Evolutionary conservation across 805 yeast species (phyloP), one percentile per base, ranked within the genome.

Genomic region (Pichia cabralensis): DNA sequence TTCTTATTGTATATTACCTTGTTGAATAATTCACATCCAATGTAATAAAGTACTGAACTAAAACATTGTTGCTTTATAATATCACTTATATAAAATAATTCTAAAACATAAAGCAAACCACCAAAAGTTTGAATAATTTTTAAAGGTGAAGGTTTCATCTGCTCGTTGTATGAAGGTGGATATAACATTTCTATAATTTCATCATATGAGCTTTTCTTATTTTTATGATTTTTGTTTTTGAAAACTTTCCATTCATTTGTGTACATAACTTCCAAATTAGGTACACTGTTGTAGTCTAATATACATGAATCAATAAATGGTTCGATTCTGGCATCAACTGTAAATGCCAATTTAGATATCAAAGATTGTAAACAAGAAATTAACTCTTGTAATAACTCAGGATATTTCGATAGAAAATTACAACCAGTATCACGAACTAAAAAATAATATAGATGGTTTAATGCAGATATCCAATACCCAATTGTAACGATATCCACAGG

Each of bases 111-210:
- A 28, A 85, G 67, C 34, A 94, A 65, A 0, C 97, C 95, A 21
- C 95, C 94, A 39, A 92, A 66, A 1, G 88, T 80, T 47, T 92
- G 94, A 18, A 88, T 75, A 34, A 88, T 69, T 45, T 75, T 77
- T 34, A 88, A 64, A 0, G 98, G 98, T 0, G 96, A 84, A 3
- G 96, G 95, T 51, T 75, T 76, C 68, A 81, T 76, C 50, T 84
- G 80, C 38, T 82, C 80, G 30, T 72, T 66, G 15, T 82, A 72
- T 0, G 89, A 64, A 2, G 97, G 97, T 5, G 97, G 97, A 43
- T 79, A 78, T 36, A 85, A 61, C 71, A 77, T 80, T 35, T 74
- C 69, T 29, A 78, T 61, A 22, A 86, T 79, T 44, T 82, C 89
- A 34, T 80, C 85, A 50, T 78, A 80, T 12, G 49, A 41, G 5